A percentile compares a stretch with the other conserved stretches of the same genome.
These are phyloP conservation scores for Suillus discolor DNA, from an alignment of 768 basidiomycete genomes.

Conservation along the genomic window DNA sequence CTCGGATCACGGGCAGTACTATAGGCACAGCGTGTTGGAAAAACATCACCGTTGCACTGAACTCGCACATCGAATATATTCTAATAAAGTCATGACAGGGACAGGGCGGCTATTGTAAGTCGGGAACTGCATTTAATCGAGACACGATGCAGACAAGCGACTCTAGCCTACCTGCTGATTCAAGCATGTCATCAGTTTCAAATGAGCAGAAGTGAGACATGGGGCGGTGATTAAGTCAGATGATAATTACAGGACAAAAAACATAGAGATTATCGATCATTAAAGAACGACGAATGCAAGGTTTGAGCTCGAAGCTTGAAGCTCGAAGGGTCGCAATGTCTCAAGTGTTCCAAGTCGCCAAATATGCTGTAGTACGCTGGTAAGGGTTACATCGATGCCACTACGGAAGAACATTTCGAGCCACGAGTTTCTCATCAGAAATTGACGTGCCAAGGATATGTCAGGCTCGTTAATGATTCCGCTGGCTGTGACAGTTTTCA, in stretches of 20 bases:
- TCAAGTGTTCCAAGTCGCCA: background rate
- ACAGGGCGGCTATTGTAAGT: background rate
- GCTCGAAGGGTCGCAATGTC: background rate
- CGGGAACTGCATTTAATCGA: background rate
- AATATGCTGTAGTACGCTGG: background rate
- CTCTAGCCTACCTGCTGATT: background rate
- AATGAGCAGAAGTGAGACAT: background rate
- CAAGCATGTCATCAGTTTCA: background rate
- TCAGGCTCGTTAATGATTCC: background rate
- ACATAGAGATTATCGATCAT: too few relatives aligned
- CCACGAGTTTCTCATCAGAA: background rate
- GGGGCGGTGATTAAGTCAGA: slow-evolving; percentile 16
- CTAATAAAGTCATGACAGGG: background rate
- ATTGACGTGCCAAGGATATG: background rate
- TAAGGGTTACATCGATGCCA: background rate
- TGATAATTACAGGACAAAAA: background rate
- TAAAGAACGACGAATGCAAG: background rate
- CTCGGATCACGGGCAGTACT: too few relatives aligned
- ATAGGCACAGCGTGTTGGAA: background rate
- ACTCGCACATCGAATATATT: background rate
- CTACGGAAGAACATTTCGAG: background rate
- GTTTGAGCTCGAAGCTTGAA: background rate
- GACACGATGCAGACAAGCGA: background rate
- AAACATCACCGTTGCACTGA: background rate
- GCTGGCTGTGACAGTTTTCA: too few relatives aligned